Conservation (phyloP, 106 monocot genomes). For the Allium sativum region DNA sequence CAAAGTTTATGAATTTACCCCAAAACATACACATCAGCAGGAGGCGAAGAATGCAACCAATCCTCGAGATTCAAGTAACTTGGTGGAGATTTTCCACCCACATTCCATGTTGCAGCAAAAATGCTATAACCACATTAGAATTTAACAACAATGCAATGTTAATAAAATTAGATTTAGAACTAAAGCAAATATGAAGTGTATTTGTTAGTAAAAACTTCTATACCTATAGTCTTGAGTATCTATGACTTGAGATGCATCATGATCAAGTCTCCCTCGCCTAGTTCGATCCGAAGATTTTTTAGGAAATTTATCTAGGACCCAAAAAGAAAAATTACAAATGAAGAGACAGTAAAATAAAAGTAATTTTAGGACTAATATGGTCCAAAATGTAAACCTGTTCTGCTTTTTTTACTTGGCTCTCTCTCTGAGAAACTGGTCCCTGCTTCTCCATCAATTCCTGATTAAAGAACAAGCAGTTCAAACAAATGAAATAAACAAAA, state of each 20-base stretch:
- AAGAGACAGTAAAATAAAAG: not conserved
- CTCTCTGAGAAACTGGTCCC: conserved; percentile 68
- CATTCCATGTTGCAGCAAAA: conserved; percentile 79
- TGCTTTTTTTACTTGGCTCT: conserved; percentile 78
- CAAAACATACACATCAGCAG: conserved; percentile 72
- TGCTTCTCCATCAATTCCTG: conserved; percentile 35
- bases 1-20: conserved; percentile 24
- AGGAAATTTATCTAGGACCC: conserved; percentile 35
- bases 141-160: not conserved
- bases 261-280: conserved; percentile 31
- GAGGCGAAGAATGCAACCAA: conserved; percentile 70
- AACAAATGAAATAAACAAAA: not conserved
- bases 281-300: conserved; percentile 28
- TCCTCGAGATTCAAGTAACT: conserved; percentile 56
- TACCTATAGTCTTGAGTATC: conserved; percentile 68
- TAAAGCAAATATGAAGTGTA: not conserved
- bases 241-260: conserved; percentile 43
- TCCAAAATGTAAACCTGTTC: conserved; percentile 53
- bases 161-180: not conserved
- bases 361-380: conserved; percentile 10
- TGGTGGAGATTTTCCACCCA: conserved; percentile 73
- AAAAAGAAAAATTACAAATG: not conserved
- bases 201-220: not conserved
- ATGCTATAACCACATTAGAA: conserved; percentile 19
- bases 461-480: conserved; percentile 17